Base-by-base conservation (phyloP, 352 stramenopile genomes). In the Globisporangium okanoganense region DNA sequence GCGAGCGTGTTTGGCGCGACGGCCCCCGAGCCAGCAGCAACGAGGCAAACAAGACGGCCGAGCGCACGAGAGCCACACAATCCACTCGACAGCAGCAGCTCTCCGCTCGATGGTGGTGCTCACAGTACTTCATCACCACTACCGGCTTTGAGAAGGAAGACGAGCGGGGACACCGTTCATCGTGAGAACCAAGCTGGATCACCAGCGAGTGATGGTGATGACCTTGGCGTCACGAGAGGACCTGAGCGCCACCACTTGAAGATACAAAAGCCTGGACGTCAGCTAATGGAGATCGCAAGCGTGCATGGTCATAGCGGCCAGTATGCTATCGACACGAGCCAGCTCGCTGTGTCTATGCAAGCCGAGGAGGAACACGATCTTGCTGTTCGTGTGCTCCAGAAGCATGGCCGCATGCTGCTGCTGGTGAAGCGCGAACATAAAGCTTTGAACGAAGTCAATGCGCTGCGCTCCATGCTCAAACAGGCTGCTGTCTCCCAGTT, bases 1-100 rank as follows among this genome's bases (percentile, higher is more conserved):
- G 65, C 68, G 16, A 82, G 73, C 36, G 69, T 83, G 14, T 84
- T 85, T 54, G 69, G 69, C 1, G 38, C 51, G 5, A 72, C 73
- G 7, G 59, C 57, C 12, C 1, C 31, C 1, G 27, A 43, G 61
- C 18, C n/a, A 24, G 31, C 24, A 33, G 29, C 29, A 7, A 3
- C 29, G 20, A 48, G 3, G 3, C 41, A 25, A 13, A 36, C 13
- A 36, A 35, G 2, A 45, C 6, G 16, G 40, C 10, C 27, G 20
- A 36, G 25, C 16, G 5, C n/a, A 9, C 45, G 24, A 31, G 22
- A 9, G 25, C 8, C 27, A 6, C 20, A n/a, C 10, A 9, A 27
- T 24, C 29, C 13, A 27, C 8, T 33, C 24, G n/a, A n/a, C n/a
- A 52, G 24, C 25, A 31, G 47, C 25, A 20, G 47, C 47, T 14